Evolutionary conservation across 257 asterid genomes (phyloP), one percentile per base, ranked within the genome.

Genomic region (Gardenia jasminoides): DNA sequence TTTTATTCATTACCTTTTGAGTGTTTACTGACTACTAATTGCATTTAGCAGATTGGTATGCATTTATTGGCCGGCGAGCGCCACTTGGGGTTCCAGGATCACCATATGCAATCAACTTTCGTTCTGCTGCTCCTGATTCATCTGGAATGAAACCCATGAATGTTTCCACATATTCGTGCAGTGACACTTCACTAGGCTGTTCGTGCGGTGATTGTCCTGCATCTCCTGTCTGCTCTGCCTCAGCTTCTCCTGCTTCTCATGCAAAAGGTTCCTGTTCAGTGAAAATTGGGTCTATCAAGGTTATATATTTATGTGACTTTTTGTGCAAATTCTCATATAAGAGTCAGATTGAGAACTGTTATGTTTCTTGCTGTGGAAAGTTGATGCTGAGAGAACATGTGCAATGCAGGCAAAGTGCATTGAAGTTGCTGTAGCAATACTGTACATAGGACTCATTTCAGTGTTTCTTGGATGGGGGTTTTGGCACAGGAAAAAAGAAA

Each of bases 131-230:
- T 69, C 93, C 93, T 1, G 91, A 88, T 78, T 87, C 93, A 59
- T 83, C 94, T 33, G 97, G 98, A 82, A 89, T 96, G 97, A 86
- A 67, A 76, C 91, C 98, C 28, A 93, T 96, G 99, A 96, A 96
- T 46, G 93, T 84, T 70, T 86, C 98, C 58, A 83, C 89, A 30
- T 96, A 90, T 90, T 88, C 98, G 72, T 96, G 99, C 48, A 91
- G 96, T 46, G 99, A 96, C 85, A 86, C 95, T 61, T 89, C 97
- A 9, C 87, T 96, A 78, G 98, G 99, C 82, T 96, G 99, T 87
- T 96, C 99, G 20, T 96, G 99, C 78, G 99, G 99, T 76, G 99
- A 96, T 84, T 96, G 99, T 80, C 99, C 98, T 80, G 88, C 92
- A 20, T 78, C 99, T 33, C 79, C 87, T 33, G 92, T 70, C 66